phyloP scores from a whole-genome alignment of 1,284 basidiomycete genomes.

The Thecaphora thlaspeos region DNA sequence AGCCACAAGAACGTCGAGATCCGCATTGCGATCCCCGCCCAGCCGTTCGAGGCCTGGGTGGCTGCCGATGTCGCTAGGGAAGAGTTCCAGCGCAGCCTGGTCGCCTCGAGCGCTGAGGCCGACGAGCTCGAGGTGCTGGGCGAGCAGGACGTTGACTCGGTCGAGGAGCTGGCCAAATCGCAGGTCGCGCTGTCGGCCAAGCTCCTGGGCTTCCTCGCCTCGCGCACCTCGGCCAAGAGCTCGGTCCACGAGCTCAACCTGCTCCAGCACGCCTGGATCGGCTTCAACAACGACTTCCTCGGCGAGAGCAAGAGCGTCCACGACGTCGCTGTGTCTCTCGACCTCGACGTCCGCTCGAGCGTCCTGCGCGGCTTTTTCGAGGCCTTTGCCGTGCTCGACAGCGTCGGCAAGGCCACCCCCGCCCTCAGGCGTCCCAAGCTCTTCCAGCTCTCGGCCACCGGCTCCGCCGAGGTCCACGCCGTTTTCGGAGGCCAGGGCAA shows the following conservation, averaged over 20 bases:
- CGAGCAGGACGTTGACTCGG: slow-evolving; percentile 39
- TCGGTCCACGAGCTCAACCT: slow-evolving; percentile 78
- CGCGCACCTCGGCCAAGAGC: slow-evolving; percentile 70
- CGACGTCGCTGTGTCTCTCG: slow-evolving; percentile 73
- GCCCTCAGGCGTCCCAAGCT: slow-evolving; percentile 70
- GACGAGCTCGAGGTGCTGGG: slow-evolving; percentile 37
- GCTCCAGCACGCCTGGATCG: slow-evolving; percentile 57
- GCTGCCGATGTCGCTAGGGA: slow-evolving; percentile 46
- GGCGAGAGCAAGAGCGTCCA: slow-evolving; percentile 67
- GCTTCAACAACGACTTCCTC: slow-evolving; percentile 40
- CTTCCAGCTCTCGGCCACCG: slow-evolving; percentile 69
- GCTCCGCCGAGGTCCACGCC: slow-evolving; percentile 80
- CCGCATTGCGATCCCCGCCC: slow-evolving; percentile 40
- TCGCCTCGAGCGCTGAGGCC: slow-evolving; percentile 38
- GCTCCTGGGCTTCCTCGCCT: slow-evolving; percentile 59
- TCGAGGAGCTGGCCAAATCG: slow-evolving; percentile 14
- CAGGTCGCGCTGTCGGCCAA: slow-evolving; percentile 51
- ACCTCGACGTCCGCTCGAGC: slow-evolving; percentile 72
- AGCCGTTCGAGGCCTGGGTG: slow-evolving; percentile 51
- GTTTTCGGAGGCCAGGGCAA: slow-evolving; percentile 98
- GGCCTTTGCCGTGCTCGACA: slow-evolving; percentile 73
- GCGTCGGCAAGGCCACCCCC: slow-evolving; percentile 62
- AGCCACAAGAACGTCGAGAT: slow-evolving; percentile 30
- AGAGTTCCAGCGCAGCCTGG: slow-evolving; percentile 43
- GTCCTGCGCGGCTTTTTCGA: slow-evolving; percentile 79